Evolutionary conservation across 441 rosid genomes (phyloP), one percentile per base, ranked within the genome.

Genomic region (Iberis amara): DNA sequence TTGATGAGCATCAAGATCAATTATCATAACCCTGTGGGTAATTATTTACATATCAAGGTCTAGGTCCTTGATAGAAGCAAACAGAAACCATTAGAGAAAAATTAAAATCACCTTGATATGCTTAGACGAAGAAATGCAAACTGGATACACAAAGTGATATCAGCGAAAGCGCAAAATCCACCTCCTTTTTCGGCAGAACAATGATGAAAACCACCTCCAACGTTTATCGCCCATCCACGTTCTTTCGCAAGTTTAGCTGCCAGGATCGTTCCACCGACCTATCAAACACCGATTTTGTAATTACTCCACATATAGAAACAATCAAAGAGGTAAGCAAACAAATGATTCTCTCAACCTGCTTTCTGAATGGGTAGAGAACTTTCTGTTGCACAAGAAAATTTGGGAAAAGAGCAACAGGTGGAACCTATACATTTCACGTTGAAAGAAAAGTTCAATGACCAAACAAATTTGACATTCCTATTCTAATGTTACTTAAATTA

Each of bases 1-100:
- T 79, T 91, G 98, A 73, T 91, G 98, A 23, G 95, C 98, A 69
- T 91, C 98, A 1, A 91, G 86, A 86, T 91, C 98, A 63, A 91
- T 78, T 50, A 91, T 86, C 96, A 91, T 91, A 62, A 82, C 94
- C 81, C 95, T 91, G 3, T 46, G 8, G 47, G 57, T 38, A 35
- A 35, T 9, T 18, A 45, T 49, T 50, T 35, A 35, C 44, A 8
- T 8, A 43, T 21, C 26, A 31, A 48, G 13, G 32, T 21, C 35
- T n/a, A n/a, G n/a, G n/a, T n/a, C 24, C 30, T 4, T 5, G 28
- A 65, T 44, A 33, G 28, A 73, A 35, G 14, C 13, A 55, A 39
- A 39, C 11, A 0, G n/a, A 52, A 32, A 43, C 47, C 36, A 27
- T 56, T 62, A 26, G 52, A 47, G 5, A 9, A 52, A 13, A 28